These are phyloP conservation scores for Drosera spatulata DNA, from an alignment of 179 eudicot species.

Conservation along the genomic window DNA sequence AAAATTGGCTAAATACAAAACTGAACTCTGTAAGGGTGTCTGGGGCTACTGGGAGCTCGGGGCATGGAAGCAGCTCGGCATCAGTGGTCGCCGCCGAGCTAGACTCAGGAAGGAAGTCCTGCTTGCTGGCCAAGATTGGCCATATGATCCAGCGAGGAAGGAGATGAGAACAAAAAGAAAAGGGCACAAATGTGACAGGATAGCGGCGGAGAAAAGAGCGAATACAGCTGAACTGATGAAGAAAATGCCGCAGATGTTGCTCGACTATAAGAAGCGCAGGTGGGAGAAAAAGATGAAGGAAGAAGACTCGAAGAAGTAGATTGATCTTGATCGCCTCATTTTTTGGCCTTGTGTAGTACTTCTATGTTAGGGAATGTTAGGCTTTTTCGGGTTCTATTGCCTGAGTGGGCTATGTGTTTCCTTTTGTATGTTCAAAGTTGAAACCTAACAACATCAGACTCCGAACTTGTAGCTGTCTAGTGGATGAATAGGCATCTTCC, in stretches of 20 bases:
- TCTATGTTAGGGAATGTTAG: no score
- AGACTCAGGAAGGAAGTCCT: slow-evolving; percentile 77
- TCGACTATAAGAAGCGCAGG: slow-evolving; percentile 70
- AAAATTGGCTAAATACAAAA: slow-evolving; percentile 61
- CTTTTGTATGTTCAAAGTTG: no score
- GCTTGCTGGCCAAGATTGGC: slow-evolving; percentile 70
- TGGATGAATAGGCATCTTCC: no score
- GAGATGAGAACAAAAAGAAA: slow-evolving; percentile 76
- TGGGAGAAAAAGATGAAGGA: slow-evolving; percentile 90
- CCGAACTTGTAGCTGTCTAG: no score
- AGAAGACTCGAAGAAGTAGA: slow-evolving; percentile 30
- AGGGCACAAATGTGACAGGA: slow-evolving; percentile 77
- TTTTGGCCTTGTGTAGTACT: no score
- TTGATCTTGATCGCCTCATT: no score
- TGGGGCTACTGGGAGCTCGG: slow-evolving; percentile 99
- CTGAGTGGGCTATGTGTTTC: no score
- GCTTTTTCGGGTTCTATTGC: no score
- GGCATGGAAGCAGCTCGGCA: slow-evolving; percentile 78
- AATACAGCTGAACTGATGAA: slow-evolving; percentile 70
- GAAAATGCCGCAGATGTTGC: slow-evolving; percentile 84
- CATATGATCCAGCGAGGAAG: slow-evolving; percentile 71
- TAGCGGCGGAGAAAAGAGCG: slow-evolving; percentile 69
- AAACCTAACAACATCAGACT: no score
- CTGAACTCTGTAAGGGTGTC: slow-evolving; percentile 77
- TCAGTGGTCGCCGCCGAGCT: slow-evolving; percentile 77